Conservation (phyloP, 2,329 filamentous ascomycete species). For the Eurotiales sp. region DNA sequence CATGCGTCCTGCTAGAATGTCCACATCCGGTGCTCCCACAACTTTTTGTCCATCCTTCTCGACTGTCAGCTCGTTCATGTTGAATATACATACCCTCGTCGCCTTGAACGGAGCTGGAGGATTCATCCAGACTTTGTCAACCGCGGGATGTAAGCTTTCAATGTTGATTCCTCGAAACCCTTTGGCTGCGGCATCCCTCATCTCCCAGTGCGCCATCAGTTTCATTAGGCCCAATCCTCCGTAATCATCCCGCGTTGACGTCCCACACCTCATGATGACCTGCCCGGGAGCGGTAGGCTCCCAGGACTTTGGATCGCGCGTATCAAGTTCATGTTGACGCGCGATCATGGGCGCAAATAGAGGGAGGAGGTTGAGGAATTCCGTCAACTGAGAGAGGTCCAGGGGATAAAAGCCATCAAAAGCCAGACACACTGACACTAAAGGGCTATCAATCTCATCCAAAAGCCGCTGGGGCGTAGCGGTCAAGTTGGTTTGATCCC, state of each 20-base stretch:
- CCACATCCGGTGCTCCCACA: background rate
- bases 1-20: background rate
- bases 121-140: slow-evolving; percentile 18
- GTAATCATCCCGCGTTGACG: slow-evolving; percentile 34
- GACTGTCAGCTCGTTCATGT: slow-evolving; percentile 14
- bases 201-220: slow-evolving; percentile 32
- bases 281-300: slow-evolving; percentile 24
- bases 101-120: slow-evolving; percentile 18
- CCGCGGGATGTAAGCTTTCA: slow-evolving; percentile 25
- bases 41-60: slow-evolving; percentile 15
- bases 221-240: slow-evolving; percentile 32
- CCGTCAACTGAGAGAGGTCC: slow-evolving; percentile 12
- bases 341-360: slow-evolving; percentile 15
- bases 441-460: slow-evolving; percentile 37
- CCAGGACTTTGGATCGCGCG: slow-evolving; percentile 24
- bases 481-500: slow-evolving; percentile 15
- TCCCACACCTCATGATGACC: slow-evolving; percentile 35
- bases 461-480: slow-evolving; percentile 14
- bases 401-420: slow-evolving; percentile 29
- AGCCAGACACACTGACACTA: slow-evolving; percentile 33
- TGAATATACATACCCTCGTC: slow-evolving; percentile 13
- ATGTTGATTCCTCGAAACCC: slow-evolving; percentile 36
- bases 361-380: slow-evolving; percentile 20
- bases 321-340: slow-evolving; percentile 11
- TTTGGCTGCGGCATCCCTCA: slow-evolving; percentile 30